These are phyloP conservation scores for Rhytidiadelphus loreus DNA, from an alignment of 225 moss, liverwort and hornwort species.

Conservation along the genomic window DNA sequence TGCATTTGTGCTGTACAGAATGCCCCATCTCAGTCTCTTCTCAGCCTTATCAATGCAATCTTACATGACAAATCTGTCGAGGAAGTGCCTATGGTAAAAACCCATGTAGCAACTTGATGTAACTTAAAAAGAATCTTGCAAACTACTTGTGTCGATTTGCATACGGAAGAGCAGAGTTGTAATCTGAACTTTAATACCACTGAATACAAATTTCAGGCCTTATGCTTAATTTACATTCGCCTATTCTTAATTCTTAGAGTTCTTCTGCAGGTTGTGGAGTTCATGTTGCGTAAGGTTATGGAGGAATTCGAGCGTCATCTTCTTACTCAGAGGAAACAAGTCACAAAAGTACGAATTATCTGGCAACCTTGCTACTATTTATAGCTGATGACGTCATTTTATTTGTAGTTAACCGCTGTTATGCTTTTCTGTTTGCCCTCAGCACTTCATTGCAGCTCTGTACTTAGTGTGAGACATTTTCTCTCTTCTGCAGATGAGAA, in stretches of 20 bases:
- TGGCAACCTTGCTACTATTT: background rate
- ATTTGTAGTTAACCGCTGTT: background rate
- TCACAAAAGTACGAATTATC: conserved; percentile 28
- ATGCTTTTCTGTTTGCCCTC: background rate
- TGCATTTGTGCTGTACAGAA: conserved; percentile 19
- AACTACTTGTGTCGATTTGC: background rate
- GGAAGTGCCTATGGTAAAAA: conserved; percentile 50
- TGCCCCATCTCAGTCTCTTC: conserved; percentile 49
- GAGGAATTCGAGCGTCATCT: conserved; percentile 63
- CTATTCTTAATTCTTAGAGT: background rate
- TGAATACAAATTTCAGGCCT: background rate
- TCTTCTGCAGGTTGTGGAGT: conserved; percentile 45
- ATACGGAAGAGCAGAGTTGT: background rate
- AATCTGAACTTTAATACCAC: background rate
- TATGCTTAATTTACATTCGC: background rate
- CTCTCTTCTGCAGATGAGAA: conserved; percentile 40
- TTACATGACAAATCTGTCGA: conserved; percentile 41
- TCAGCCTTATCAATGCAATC: conserved; percentile 49
- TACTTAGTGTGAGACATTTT: background rate
- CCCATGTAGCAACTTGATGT: background rate
- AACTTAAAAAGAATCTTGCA: background rate
- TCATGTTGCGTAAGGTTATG: conserved; percentile 60
- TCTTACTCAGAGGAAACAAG: conserved; percentile 47
- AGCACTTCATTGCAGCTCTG: background rate
- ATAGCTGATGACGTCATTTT: background rate